Evolutionary conservation across 75 land plant genomes (phyloP), one percentile per base, ranked within the genome.

Genomic region (Ceratopteris richardii): DNA sequence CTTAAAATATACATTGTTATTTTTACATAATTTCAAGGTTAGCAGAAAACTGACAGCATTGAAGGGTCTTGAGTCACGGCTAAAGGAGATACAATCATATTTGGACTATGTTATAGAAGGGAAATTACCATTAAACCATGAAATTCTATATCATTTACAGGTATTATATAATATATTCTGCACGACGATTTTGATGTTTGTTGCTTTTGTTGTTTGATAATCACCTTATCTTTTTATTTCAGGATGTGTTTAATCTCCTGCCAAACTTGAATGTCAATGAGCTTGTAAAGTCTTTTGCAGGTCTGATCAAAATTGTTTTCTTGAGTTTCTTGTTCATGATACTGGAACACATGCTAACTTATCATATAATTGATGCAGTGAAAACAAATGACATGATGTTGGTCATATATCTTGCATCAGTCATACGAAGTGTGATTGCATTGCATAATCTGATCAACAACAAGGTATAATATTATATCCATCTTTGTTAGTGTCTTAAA

Each of bases 311-410:
- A 42, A 19, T 22, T 16, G 24, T 42, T n/a, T n/a, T n/a, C n/a
- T n/a, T n/a, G n/a, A n/a, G n/a, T n/a, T n/a, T n/a, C n/a, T n/a
- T n/a, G n/a, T n/a, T n/a, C n/a, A n/a, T n/a, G n/a, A n/a, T n/a
- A n/a, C n/a, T n/a, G n/a, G n/a, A n/a, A n/a, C 42, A 40, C 42
- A 40, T 40, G 9, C 13, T 40, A 10, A 40, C 42, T 10, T 40
- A 40, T 40, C 14, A 14, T 14, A 46, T 46, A 17, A 6, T 33
- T 33, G 66, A 14, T 67, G 73, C 87, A 89, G 98, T 93, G 66
- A 93, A 93, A 83, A 93, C 98, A 57, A 93, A 93, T 66, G 98
- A 93, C 63, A 93, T 93, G 98, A 93, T 93, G 98, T 66, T 93
- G 74, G 98, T 89, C 31, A 93, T 93, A 31, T 93, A 93, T 60